Evolutionary conservation across 495 filamentous ascomycete species (phyloP).

Genomic region (Xylaria scruposa): DNA sequence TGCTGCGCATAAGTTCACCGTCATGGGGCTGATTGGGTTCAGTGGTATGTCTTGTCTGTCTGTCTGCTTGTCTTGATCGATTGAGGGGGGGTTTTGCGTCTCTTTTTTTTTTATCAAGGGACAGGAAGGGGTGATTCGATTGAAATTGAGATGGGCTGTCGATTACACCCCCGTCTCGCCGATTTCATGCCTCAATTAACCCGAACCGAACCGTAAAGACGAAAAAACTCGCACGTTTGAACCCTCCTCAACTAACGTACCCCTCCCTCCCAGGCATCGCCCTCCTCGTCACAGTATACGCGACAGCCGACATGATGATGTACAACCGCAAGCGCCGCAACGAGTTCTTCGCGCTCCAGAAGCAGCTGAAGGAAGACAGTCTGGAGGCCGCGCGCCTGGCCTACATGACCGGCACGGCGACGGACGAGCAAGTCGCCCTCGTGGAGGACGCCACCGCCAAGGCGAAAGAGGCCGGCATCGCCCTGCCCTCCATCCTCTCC

Average conservation of each 20-base stretch:
- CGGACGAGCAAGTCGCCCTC: conserved; percentile 59
- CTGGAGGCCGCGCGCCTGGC: conserved; percentile 64
- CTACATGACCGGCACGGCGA: conserved; percentile 67
- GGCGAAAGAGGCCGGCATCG: conserved; percentile 40
- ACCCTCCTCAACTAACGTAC: neutral
- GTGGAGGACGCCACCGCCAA: conserved; percentile 53
- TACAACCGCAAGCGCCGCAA: conserved; percentile 76
- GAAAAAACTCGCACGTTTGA: neutral
- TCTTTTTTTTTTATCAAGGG: neutral
- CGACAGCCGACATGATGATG: conserved; percentile 82
- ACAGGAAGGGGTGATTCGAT: neutral
- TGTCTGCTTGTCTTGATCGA: neutral
- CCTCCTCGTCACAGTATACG: conserved; percentile 76
- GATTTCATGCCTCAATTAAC: neutral
- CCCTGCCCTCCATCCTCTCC: conserved; percentile 46
- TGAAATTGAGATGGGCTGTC: neutral
- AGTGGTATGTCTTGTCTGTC: conserved; percentile 64
- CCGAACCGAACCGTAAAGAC: neutral
- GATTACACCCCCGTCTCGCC: neutral
- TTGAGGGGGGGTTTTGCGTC: neutral
- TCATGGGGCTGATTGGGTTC: conserved; percentile 75
- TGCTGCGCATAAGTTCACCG: conserved; percentile 78
- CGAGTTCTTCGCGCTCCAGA: conserved; percentile 71
- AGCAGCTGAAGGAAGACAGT: conserved; percentile 58
- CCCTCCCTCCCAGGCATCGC: conserved; percentile 64